Evolutionary conservation across 768 basidiomycete species (phyloP), one percentile per base, ranked within the genome.

Genomic region (Fomitopsis pulvina): DNA sequence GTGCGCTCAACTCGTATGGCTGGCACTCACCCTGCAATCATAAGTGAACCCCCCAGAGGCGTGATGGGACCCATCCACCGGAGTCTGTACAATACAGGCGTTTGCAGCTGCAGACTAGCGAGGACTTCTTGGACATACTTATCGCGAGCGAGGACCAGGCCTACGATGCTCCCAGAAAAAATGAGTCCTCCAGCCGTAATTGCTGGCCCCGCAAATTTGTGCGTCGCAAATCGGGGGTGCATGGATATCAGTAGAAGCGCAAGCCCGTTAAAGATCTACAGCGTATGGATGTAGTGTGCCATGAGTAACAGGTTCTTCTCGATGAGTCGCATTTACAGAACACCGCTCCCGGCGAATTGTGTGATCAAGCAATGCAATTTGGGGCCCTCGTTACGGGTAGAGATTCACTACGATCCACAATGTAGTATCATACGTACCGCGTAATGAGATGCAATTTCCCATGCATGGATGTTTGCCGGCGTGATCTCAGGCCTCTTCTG

Each of bases 181-280:
- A 86, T 39, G 1, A 72, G 41, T 0, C 76, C 68, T 2, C 86
- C 85, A 1, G 65, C 65, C 5, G 76, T 68, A 47, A 88, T 81
- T 2, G 84, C 83, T 2, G 80, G 82, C 4, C 82, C 85, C 22
- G 85, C 78, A 58, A 87, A 86, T 9, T 71, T 67, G 58, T 86
- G 82, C 0, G 57, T 50, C 0, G 78, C 65, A 59, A 86, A 85
- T 27, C 74, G 73, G 1, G 73, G 79, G 64, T 87, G 83, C 60
- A 79, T 59, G 1, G 85, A 85, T 10, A 86, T 59, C 9, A 78
- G 63, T 57, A 87, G 64, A 48, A 87, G 66, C 0, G 74, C 82
- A 10, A 89, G 72, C 12, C 87, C 87, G 50, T 88, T 87, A 60
- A 74, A 77, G 34, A 86, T 69, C 85, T 88, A n/a, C n/a, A n/a